Base-by-base conservation (phyloP, 495 filamentous ascomycete species). In the Xylaria telfairii region DNA sequence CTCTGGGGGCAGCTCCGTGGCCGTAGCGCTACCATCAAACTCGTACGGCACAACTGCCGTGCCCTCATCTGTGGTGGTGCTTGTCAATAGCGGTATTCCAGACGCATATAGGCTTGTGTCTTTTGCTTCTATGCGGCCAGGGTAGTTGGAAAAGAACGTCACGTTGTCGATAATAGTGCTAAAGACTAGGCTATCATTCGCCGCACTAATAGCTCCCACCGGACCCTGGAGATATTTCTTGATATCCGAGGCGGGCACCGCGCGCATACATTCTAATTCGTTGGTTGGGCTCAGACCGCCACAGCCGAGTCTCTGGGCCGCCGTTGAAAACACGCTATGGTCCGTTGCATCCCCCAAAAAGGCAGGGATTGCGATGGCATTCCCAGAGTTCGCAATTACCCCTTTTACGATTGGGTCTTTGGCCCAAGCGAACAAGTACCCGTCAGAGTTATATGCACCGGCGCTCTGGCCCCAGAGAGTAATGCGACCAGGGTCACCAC, bases 401-500 rank as follows among this genome's bases (percentile, higher is more conserved):
- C 75, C 78, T 5, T 56, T 53, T 10, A 83, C 76, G 24, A 83
- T 82, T 4, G 81, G 82, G 41, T 83, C 79, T 15, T 76, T 37
- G 10, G 76, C 68, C 44, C 79, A 84, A 21, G 80, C 80, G 65
- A 77, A 81, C 67, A 76, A 77, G 65, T 79, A 79, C 30, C 61
- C 71, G 42, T 81, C 79, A 8, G 78, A 74, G 34, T 62, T 70
- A 64, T 68, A 68, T 0, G 78, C 82, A 0, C 84, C 83, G 1
- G 83, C 79, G 1, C 81, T 84, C 72, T 92, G 86, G 28, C 91
- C 91, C 76, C 87, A 87, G 3, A 92, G 81, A 0, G 90, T 92
- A 41, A 92, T 86, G 42, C 82, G 77, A n/a, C 77, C 71, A 0
- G 87, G 83, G 72, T 92, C 87, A 3, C 91, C 91, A 7, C 90